Base-by-base conservation (phyloP, 164 flowering plant genomes). In the Kalanchoe fedtschenkoi region DNA sequence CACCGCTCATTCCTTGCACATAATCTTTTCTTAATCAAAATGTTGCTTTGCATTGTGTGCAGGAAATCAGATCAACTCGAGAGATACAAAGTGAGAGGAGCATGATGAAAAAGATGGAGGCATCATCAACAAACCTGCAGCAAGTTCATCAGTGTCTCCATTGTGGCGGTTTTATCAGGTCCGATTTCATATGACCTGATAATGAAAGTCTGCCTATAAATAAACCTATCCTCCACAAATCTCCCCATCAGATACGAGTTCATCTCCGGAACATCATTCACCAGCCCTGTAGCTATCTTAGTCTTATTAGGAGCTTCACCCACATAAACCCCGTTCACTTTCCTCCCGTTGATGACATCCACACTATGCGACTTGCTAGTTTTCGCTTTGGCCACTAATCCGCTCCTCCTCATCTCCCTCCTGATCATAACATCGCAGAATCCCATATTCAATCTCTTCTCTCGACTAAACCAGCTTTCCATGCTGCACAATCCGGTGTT, bases 101-200 rank as follows among this genome's bases (percentile, higher is more conserved):
- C 2, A 35, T 15, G 16, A 29, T 16, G 24, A 60, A 60, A 60
- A 60, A 10, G 41, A 62, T 39, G 22, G 51, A 32, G 58, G 28
- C 7, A n/a, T n/a, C n/a, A n/a, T n/a, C n/a, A 55, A 55, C 4
- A 57, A 57, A 88, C 96, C 90, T 88, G 96, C 24, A 89, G 83
- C 39, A 83, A 83, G 72, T 84, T 86, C 87, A 86, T 79, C 41
- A 89, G 67, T 0, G 92, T 89, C 68, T 89, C 96, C 87, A 89
- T 80, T 39, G 96, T 83, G 21, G 92, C 92, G 46, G 92, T 89
- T 62, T 82, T 77, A 46, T 89, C 92, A 0, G 92, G 86, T 34
- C 96, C 96, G 59, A 83, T 82, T 56, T 89, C 96, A 71, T 89
- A 89, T 9, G 92, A 86, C 71, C 96, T 77, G 30, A 88, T 84